A percentile compares a stretch with the other conserved stretches of the same genome.
Conservation (phyloP, 768 basidiomycete genomes). For the Mycena kentingensis region DNA sequence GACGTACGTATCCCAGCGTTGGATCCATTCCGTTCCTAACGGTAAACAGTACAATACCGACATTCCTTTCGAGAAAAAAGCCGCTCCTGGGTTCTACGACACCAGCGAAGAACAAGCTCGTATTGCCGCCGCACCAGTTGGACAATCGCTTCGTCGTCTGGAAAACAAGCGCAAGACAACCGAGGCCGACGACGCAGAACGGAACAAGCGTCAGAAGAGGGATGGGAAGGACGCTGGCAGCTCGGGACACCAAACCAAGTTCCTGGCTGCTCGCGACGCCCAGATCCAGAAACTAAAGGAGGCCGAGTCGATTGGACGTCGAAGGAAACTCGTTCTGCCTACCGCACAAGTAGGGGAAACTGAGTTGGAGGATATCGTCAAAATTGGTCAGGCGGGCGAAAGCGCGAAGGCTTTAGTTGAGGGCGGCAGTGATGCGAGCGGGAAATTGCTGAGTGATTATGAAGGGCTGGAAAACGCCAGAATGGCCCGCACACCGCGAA, state of each 20-base stretch:
- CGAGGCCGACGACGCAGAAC: slow-evolving; percentile 91
- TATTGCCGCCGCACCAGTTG: slow-evolving; percentile 83
- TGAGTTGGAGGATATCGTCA: slow-evolving; percentile 97
- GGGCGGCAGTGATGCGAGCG: slow-evolving; percentile 82
- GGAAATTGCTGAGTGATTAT: slow-evolving; percentile 88
- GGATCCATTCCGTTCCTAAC: neutral
- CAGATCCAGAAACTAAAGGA: slow-evolving; percentile 98
- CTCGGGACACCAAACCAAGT: slow-evolving; percentile 81
- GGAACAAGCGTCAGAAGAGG: slow-evolving; percentile 82
- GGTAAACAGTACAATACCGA: slow-evolving; percentile 86
- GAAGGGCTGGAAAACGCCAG: slow-evolving; percentile 84
- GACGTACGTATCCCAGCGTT: slow-evolving; percentile 59
- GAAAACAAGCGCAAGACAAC: slow-evolving; percentile 91
- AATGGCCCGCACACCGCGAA: slow-evolving; percentile 93
- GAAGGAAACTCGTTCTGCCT: slow-evolving; percentile 83
- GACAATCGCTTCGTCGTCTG: slow-evolving; percentile 85
- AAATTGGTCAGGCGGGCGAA: slow-evolving; percentile 93
- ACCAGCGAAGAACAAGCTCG: slow-evolving; percentile 92
- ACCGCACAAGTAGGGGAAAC: slow-evolving; percentile 90
- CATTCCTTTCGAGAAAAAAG: slow-evolving; percentile 97
- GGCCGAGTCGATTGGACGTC: slow-evolving; percentile 89
- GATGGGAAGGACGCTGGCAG: slow-evolving; percentile 65
- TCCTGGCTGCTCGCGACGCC: slow-evolving; percentile 94
- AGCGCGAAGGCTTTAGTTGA: slow-evolving; percentile 83
- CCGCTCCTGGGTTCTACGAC: slow-evolving; percentile 96